phyloP scores from a whole-genome alignment of 2,329 filamentous ascomycete species.

The Phoma sp. region DNA sequence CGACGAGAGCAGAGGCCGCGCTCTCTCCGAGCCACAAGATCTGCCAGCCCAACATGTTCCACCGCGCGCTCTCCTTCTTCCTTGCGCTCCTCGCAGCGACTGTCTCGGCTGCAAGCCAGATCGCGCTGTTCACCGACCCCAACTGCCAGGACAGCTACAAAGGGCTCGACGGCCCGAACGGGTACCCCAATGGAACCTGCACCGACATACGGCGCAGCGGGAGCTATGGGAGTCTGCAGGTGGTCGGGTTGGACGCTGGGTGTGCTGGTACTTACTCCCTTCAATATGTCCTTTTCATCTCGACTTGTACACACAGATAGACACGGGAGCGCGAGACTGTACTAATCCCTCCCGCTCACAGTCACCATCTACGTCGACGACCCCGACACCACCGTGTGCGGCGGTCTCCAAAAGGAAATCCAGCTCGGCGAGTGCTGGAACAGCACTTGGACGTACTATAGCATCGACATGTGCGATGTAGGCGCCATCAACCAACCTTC shows the following conservation, averaged over 20 bases:
- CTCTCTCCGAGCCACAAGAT: too few relatives aligned
- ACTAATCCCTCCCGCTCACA: background rate
- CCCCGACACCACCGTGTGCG: background rate
- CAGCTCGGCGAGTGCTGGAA: constrained; percentile 14
- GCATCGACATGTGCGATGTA: constrained; percentile 15
- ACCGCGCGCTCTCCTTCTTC: too few relatives aligned
- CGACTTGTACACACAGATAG: too few relatives aligned
- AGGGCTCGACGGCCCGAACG: constrained; percentile 8
- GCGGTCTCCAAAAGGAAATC: constrained; percentile 10
- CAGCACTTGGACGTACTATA: constrained; percentile 16
- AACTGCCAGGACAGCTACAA: constrained; percentile 7
- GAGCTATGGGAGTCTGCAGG: constrained; percentile 10
- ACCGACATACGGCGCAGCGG: constrained; percentile 10
- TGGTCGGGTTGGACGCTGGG: constrained; percentile 8
- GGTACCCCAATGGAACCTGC: constrained; percentile 9
- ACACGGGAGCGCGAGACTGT: background rate
- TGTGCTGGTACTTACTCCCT: background rate
- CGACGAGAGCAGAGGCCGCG: too few relatives aligned
- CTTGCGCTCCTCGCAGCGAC: background rate
- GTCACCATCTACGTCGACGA: constrained; percentile 18
- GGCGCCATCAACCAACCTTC: background rate
- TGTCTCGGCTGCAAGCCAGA: background rate
- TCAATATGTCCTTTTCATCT: too few relatives aligned
- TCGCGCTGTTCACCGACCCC: constrained; percentile 7
- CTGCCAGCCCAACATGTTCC: too few relatives aligned